phyloP scores from a whole-genome alignment of 1,284 basidiomycete species.

The Mycosarcoma mackinlayi region DNA sequence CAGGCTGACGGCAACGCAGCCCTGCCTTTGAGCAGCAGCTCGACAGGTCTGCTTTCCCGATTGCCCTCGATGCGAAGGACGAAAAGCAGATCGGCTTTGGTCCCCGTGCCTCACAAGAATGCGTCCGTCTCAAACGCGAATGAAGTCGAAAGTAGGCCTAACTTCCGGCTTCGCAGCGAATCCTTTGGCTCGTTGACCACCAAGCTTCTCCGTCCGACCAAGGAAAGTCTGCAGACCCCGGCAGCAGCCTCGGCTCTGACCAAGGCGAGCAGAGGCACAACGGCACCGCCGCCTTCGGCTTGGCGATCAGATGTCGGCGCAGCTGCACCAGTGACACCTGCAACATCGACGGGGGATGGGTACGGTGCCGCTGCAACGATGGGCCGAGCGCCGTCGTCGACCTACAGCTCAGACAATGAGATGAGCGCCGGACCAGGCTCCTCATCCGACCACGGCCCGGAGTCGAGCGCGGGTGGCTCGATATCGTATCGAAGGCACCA shows the following conservation, averaged over 20 bases:
- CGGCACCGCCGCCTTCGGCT: constrained; percentile 21
- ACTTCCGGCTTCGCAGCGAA: constrained; percentile 7
- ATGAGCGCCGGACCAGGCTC: constrained; percentile 11
- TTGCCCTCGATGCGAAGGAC: not conserved
- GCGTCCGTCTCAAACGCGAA: no score
- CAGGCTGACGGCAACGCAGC: not conserved
- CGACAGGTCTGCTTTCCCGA: constrained; percentile 14
- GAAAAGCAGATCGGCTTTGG: no score
- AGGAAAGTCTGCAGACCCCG: constrained; percentile 2
- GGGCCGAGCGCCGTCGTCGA: constrained; percentile 5
- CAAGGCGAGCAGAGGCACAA: constrained; percentile 7
- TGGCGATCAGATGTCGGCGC: constrained; percentile 10
- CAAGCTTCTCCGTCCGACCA: constrained; percentile 9
- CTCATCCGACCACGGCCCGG: constrained; percentile 4
- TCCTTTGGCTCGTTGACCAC: constrained; percentile 15
- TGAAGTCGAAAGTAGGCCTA: not conserved
- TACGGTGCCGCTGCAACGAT: not conserved
- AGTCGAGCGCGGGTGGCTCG: not conserved
- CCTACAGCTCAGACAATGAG: constrained; percentile 30
- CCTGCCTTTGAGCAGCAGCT: not conserved
- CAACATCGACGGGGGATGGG: not conserved
- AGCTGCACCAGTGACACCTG: no score
- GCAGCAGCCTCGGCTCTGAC: not conserved
- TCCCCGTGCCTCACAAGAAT: no score
- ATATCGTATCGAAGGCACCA: not conserved